Base-by-base conservation (phyloP, 2,329 filamentous ascomycete species). In the Cladorrhinum sp. region DNA sequence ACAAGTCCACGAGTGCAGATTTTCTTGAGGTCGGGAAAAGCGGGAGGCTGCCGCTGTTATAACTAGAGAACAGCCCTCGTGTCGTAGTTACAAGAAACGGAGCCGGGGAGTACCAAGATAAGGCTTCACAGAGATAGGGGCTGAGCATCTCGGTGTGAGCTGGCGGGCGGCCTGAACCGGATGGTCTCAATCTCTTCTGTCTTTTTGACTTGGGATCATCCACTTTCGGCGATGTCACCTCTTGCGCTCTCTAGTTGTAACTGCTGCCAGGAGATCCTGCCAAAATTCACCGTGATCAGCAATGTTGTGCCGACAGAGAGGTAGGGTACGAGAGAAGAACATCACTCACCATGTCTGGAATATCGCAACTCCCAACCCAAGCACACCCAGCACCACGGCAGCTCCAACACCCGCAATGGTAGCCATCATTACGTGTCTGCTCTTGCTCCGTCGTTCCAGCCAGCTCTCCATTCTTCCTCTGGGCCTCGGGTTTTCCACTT, bases 401-500 rank as follows among this genome's bases (percentile, higher is more conserved):
- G 60, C 54, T 9, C 54, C 20, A 1, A 67, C 61, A 3, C 65
- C 65, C 1, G 53, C 58, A 16, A 67, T 36, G 2, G 65, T 67
- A 9, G 59, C 62, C 53, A 66, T 51, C 65, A 65, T 67, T n/a
- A 67, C 59, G 39, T 67, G 60, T 8, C 65, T 57, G 2, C 62
- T 61, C n/a, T 64, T 61, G 39, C 64, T 65, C 48, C 59, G 58
- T 9, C 61, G 33, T 53, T 67, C 65, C 48, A 67, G 51, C 64
- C 62, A 63, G 4, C 26, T 28, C 10, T 62, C 64, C 18, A 66
- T 23, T 4, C 33, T 7, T 3, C 64, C 53, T 23, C 65, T 33
- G 10, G 65, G 64, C 36, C 57, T 66, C 5, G 65, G 65, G 23
- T 66, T 64, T 20, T 67, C 58, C 8, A 67, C 46, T 61, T 67